Conservation (phyloP, 129 eudicot species). For the Pulicaria dysenterica region DNA sequence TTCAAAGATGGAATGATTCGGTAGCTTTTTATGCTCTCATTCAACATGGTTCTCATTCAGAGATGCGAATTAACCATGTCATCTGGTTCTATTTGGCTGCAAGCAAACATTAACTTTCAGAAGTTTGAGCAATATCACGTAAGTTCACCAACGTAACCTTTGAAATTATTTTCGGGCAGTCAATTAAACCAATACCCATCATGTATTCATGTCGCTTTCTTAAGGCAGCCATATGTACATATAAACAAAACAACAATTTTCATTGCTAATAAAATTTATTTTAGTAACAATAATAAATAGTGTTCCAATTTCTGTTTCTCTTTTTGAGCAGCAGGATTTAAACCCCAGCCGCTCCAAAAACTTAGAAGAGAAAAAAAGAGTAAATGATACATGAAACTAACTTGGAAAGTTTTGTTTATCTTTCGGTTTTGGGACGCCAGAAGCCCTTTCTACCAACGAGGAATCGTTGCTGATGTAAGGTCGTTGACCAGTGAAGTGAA, state of each 20-base stretch:
- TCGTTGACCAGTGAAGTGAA: constrained; percentile 76
- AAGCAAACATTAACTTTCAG: too few species aligned
- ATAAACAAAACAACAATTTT: not conserved
- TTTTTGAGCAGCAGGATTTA: constrained; percentile 23
- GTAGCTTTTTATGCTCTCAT: too few species aligned
- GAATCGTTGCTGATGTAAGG: constrained; percentile 49
- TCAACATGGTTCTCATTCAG: too few species aligned
- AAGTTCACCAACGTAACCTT: too few species aligned
- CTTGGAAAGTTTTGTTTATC: constrained; percentile 12
- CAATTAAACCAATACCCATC: not conserved
- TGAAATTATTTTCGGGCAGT: not conserved
- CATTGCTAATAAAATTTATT: constrained; percentile 8
- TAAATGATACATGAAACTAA: constrained; percentile 21
- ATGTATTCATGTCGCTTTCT: not conserved
- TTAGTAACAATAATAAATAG: not conserved
- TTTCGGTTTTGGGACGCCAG: constrained; percentile 65
- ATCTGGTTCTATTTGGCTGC: too few species aligned
- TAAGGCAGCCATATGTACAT: not conserved
- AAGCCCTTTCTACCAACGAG: constrained; percentile 77
- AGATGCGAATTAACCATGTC: too few species aligned
- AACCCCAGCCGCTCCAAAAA: constrained; percentile 24
- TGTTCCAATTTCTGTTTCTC: constrained; percentile 5
- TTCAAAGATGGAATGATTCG: too few species aligned
- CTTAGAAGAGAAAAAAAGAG: constrained; percentile 10
- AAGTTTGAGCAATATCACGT: too few species aligned